Evolutionary conservation across 1,139 yeast genomes (phyloP).

Genomic region (Scheffersomyces titani): DNA sequence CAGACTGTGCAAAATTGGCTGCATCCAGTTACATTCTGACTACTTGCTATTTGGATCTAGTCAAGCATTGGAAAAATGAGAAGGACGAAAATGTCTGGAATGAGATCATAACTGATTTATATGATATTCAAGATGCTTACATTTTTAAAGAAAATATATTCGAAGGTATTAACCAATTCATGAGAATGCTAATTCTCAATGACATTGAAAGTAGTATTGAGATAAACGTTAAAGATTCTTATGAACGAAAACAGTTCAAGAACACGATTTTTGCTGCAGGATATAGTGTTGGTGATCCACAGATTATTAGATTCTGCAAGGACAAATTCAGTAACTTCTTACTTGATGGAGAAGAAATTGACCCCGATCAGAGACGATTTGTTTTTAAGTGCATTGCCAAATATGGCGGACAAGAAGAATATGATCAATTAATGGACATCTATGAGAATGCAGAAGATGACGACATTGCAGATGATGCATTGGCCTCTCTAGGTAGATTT

Average conservation of each 20-base stretch:
- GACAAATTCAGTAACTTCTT: conserved; percentile 12
- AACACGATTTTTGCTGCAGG: conserved; percentile 12
- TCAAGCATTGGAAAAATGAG: conserved; percentile 15
- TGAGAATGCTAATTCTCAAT: conserved; percentile 11
- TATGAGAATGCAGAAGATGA: conserved; percentile 11
- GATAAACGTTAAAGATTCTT: conserved; percentile 14
- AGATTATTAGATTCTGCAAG: conserved; percentile 11
- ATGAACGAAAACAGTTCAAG: conserved; percentile 17
- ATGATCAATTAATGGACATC: conserved; percentile 14
- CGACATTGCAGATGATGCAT: conserved; percentile 19
- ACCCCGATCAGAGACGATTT: conserved; percentile 15
- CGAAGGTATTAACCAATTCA: conserved; percentile 12
- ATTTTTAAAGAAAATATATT: conserved; percentile 10
- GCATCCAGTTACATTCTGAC: conserved; percentile 14
- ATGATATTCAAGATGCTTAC: conserved; percentile 12
- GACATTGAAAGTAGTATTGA: not conserved
- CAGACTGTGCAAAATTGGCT: conserved; percentile 18
- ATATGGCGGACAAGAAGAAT: conserved; percentile 10
- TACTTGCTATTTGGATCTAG: conserved; percentile 16
- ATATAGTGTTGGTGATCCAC: conserved; percentile 11
- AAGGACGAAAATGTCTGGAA: conserved; percentile 18
- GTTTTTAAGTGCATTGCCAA: conserved; percentile 14
- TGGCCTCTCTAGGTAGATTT: conserved; percentile 16
- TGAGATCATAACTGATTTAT: conserved; percentile 11
- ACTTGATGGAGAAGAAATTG: conserved; percentile 13